phyloP scores from a whole-genome alignment of 2,329 filamentous ascomycete genomes.

The Laburnicola sp. region DNA sequence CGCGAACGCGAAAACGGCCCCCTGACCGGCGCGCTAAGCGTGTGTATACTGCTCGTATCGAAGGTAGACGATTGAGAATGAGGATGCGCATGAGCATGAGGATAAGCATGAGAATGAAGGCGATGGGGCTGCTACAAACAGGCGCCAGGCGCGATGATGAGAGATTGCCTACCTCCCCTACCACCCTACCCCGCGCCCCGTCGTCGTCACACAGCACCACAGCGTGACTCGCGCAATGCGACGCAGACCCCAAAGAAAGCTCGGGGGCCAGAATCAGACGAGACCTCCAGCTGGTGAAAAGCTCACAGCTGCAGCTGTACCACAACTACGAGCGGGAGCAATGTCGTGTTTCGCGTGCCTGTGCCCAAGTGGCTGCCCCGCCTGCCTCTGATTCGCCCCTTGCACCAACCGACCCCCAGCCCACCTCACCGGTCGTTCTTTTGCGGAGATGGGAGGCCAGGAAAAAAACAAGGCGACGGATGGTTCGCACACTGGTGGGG shows the following conservation, averaged over 20 bases:
- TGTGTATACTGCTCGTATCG: background rate
- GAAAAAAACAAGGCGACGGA: background rate
- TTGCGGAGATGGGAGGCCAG: background rate
- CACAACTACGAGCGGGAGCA: background rate
- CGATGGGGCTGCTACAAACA: background rate
- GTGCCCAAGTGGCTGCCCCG: background rate
- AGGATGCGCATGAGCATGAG: background rate
- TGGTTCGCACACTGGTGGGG: background rate
- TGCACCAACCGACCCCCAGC: background rate
- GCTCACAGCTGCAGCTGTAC: background rate
- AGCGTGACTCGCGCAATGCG: constrained; percentile 2
- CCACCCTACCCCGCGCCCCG: background rate
- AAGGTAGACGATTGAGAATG: background rate
- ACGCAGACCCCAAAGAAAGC: background rate
- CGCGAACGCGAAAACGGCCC: background rate
- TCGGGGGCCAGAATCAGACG: background rate
- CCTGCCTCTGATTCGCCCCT: background rate
- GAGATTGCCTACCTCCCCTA: background rate
- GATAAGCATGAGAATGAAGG: too few species aligned
- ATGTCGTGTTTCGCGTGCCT: background rate
- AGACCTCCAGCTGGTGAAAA: background rate
- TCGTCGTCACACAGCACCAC: background rate
- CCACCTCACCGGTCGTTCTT: background rate
- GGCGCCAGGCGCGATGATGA: background rate
- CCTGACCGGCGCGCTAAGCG: constrained; percentile 3